Base-by-base conservation (phyloP, 495 filamentous ascomycete species). In the Zalerion maritima region DNA sequence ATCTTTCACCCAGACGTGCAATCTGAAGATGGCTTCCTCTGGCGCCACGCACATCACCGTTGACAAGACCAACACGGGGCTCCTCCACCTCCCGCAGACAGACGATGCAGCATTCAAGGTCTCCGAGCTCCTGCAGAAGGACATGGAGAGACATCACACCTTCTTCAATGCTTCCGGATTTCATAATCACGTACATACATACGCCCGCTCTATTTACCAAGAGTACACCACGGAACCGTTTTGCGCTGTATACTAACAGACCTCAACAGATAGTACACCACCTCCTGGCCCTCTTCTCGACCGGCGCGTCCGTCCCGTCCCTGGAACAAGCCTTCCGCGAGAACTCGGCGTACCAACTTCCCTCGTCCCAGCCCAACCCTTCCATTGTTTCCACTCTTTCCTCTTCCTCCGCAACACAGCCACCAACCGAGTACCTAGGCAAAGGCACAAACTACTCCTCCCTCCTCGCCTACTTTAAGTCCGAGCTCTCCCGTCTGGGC, bases 61-160 rank as follows among this genome's bases (percentile, higher is more conserved):
- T 26, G 52, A 59, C 2, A 50, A 65, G 1, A 46, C 62, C 8
- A 61, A 79, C 38, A 55, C 58, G 2, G 77, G 79, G 2, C 52
- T 75, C 14, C 78, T 67, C 42, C 55, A 55, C 26, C 41, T 61
- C 9, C 43, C 55, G 1, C 59, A 75, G 19, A 69, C 54, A 12
- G 51, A 63, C 6, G 73, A 73, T 20, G 57, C 68, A 0, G 77
- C 82, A 2, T 54, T 60, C 24, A 67, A 52, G 21, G 63, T 61
- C 1, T 75, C 71, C 12, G 60, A 78, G 37, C 50, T 86, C 1
- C 50, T 93, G 27, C 76, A 87, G 41, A 55, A 78, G 25, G 80
- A 91, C 40, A 63, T 84, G 43, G 68, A 75, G 60, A 57, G 63
- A 16, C 64, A 86, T 45, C 80, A 92, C 45, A 72, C 83, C 16